phyloP scores from a whole-genome alignment of 768 basidiomycete species.

The Tulasnella sp. region DNA sequence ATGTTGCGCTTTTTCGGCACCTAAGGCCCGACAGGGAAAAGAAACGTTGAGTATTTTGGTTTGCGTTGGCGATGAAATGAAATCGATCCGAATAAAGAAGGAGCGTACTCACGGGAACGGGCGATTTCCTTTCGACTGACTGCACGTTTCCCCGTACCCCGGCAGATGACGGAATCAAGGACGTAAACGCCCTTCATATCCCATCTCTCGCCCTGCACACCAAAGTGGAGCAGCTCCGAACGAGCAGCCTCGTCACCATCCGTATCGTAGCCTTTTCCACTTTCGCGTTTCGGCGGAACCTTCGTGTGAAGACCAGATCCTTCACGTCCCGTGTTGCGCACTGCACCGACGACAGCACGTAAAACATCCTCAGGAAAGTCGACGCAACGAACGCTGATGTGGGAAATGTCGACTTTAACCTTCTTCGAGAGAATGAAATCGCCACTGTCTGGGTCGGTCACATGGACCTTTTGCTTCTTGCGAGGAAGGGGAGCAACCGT shows the following conservation, averaged over 20 bases:
- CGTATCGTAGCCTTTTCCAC: background rate
- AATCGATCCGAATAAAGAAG: background rate
- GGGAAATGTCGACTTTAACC: slow-evolving; percentile 13
- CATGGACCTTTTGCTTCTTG: slow-evolving; percentile 13
- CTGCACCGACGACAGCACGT: slow-evolving; percentile 9
- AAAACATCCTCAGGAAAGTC: slow-evolving; percentile 10
- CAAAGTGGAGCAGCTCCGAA: slow-evolving; percentile 10
- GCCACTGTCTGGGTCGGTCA: background rate
- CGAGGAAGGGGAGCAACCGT: slow-evolving; percentile 2
- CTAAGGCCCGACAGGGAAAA: background rate
- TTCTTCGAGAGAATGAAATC: slow-evolving; percentile 3
- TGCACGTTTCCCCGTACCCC: slow-evolving; percentile 4
- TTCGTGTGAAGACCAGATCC: slow-evolving; percentile 7
- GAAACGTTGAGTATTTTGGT: background rate
- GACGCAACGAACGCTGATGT: slow-evolving; percentile 4
- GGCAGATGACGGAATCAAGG: slow-evolving; percentile 14
- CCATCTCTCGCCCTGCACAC: slow-evolving; percentile 12
- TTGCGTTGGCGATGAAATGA: background rate
- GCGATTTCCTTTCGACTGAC: background rate
- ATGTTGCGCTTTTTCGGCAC: background rate
- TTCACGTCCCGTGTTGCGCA: slow-evolving; percentile 10
- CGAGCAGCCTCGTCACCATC: background rate
- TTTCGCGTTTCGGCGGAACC: background rate
- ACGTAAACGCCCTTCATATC: slow-evolving; percentile 12
- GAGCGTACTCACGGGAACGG: background rate